Conservation (phyloP, 306 rosid genomes). For the Lathyrus sativus region DNA sequence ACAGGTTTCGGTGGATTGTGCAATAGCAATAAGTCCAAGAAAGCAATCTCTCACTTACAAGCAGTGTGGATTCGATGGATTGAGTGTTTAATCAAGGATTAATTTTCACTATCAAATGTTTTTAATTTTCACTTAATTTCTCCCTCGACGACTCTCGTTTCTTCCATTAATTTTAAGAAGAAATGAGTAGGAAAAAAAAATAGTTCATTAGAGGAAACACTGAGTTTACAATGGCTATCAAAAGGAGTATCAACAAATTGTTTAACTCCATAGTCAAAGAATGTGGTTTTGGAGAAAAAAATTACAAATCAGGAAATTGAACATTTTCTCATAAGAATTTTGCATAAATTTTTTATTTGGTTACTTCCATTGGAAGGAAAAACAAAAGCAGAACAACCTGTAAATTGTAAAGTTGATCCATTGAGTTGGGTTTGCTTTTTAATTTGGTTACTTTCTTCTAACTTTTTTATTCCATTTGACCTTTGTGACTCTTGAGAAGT, state of each 20-base stretch:
- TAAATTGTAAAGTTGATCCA: slow-evolving; percentile 42
- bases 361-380: slow-evolving; percentile 40
- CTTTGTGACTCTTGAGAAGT: slow-evolving; percentile 24
- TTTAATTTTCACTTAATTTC: slow-evolving; percentile 24
- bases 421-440: slow-evolving; percentile 31
- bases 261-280: slow-evolving; percentile 33
- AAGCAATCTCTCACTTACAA: slow-evolving; percentile 83
- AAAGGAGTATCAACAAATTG: slow-evolving; percentile 33
- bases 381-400: slow-evolving; percentile 35
- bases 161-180: slow-evolving; percentile 40
- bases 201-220: slow-evolving; percentile 13
- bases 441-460: neutral
- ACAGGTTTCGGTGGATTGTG: slow-evolving; percentile 98
- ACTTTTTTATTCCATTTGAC: slow-evolving; percentile 5
- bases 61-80: slow-evolving; percentile 95
- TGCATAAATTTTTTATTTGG: slow-evolving; percentile 38
- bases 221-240: slow-evolving; percentile 31
- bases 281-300: slow-evolving; percentile 26
- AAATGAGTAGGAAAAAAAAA: slow-evolving; percentile 14
- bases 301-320: slow-evolving; percentile 14
- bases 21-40: slow-evolving; percentile 91
- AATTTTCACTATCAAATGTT: slow-evolving; percentile 19
- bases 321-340: slow-evolving; percentile 6
- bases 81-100: slow-evolving; percentile 57
- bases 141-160: slow-evolving; percentile 35